Evolutionary conservation across 2,329 filamentous ascomycete genomes (phyloP).

Genomic region (Verticillium isaacii): DNA sequence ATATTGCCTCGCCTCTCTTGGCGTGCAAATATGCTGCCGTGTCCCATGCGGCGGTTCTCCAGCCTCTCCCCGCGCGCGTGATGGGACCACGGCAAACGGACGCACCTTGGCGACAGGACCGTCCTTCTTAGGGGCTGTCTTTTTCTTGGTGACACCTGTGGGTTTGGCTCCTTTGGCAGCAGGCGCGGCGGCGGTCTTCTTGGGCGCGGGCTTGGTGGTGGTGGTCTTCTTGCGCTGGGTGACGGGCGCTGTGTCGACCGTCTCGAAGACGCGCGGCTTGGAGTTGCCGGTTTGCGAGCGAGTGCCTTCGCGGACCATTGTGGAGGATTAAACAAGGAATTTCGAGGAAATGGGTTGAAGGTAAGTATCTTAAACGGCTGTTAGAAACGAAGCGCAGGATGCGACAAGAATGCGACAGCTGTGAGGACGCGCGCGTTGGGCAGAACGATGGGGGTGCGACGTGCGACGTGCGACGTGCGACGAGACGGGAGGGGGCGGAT

Average conservation of each 20-base stretch:
- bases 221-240: constrained; percentile 31
- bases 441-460: background rate
- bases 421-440: background rate
- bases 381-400: background rate
- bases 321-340: background rate
- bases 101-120: constrained; percentile 8
- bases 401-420: background rate
- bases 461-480: background rate
- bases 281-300: constrained; percentile 48
- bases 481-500: background rate
- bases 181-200: constrained; percentile 2
- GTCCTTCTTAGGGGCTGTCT: constrained; percentile 11
- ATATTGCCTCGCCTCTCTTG: background rate
- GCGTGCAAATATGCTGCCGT: background rate
- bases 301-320: constrained; percentile 46
- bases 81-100: background rate
- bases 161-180: constrained; percentile 10
- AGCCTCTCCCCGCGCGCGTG: background rate
- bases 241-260: constrained; percentile 41
- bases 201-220: constrained; percentile 5
- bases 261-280: constrained; percentile 45
- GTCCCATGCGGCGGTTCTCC: background rate
- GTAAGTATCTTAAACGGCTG: background rate
- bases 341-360: background rate
- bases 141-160: constrained; percentile 13